Evolutionary conservation across 495 filamentous ascomycete species (phyloP).

Genomic region (Mycothermus thermophilus): DNA sequence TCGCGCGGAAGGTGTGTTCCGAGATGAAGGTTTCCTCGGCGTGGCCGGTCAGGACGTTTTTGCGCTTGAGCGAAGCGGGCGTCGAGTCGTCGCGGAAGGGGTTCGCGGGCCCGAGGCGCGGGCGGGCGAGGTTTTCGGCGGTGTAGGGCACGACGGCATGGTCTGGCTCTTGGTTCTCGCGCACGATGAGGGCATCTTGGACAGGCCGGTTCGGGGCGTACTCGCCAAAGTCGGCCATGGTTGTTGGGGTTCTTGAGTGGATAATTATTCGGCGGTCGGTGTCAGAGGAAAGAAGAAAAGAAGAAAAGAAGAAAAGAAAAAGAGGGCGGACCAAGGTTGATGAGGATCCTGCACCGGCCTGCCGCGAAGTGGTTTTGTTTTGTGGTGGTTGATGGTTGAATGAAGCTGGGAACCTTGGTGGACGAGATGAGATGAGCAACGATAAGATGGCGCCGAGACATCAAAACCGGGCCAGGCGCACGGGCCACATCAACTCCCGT

Average conservation of each 20-base stretch:
- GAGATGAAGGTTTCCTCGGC: slow-evolving; percentile 81
- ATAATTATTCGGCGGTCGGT: not conserved
- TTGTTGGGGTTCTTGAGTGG: slow-evolving; percentile 16
- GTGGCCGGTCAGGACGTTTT: slow-evolving; percentile 80
- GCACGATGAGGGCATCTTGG: slow-evolving; percentile 40
- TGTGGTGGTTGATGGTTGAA: no score
- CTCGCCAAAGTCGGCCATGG: slow-evolving; percentile 42
- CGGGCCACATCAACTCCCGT: no score
- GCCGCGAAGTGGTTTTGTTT: no score
- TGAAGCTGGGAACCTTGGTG: not conserved
- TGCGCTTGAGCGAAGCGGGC: slow-evolving; percentile 43
- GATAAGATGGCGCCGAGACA: no score
- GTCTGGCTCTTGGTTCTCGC: slow-evolving; percentile 33
- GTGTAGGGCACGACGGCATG: slow-evolving; percentile 54
- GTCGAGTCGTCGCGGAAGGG: slow-evolving; percentile 56
- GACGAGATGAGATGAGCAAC: not conserved
- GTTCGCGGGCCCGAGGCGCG: slow-evolving; percentile 59
- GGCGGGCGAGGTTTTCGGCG: slow-evolving; percentile 49
- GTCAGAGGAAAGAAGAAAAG: not conserved
- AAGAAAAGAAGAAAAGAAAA: no score
- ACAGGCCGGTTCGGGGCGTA: slow-evolving; percentile 46
- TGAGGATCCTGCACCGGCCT: no score
- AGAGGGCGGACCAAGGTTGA: no score
- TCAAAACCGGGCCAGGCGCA: no score
- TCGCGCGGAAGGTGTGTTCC: slow-evolving; percentile 72